Percentiles rank a stretch among this genome's conserved stretches.
phyloP scores from a whole-genome alignment of 169 alveolate species.

The Cyclospora cayetanensis region DNA sequence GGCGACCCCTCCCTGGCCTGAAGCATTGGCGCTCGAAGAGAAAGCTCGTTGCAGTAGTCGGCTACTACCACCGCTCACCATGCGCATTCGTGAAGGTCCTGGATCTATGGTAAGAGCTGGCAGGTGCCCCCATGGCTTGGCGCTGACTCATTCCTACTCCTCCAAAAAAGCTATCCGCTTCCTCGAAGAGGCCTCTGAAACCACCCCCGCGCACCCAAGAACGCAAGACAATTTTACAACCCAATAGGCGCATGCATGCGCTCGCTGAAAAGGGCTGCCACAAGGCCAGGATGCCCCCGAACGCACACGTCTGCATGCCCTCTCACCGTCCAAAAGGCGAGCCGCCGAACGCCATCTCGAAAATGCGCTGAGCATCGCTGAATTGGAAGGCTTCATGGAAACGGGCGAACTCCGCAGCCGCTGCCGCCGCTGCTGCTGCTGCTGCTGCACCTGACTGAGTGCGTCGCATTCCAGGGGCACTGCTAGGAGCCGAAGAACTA shows the following conservation, averaged over 20 bases:
- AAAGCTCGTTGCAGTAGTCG: too few species aligned
- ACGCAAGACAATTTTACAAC: too few species aligned
- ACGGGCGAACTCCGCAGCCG: constrained; percentile 35
- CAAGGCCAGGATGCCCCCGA: too few species aligned
- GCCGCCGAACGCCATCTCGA: constrained; percentile 62
- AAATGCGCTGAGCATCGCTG: constrained; percentile 60
- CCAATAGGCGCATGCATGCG: background rate
- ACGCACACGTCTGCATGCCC: too few species aligned
- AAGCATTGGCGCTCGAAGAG: too few species aligned
- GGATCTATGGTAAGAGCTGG: background rate
- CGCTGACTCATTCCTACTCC: background rate
- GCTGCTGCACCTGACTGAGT: background rate
- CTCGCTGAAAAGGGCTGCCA: too few species aligned
- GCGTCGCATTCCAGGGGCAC: background rate
- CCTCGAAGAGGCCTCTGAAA: background rate
- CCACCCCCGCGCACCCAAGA: too few species aligned
- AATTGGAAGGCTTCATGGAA: constrained; percentile 39
- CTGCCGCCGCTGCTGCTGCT: constrained; percentile 57
- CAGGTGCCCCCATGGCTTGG: background rate
- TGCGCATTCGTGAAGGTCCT: background rate
- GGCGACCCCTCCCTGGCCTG: too few species aligned
- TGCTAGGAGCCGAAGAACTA: background rate
- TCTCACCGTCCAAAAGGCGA: background rate
- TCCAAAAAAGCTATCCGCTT: background rate
- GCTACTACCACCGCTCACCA: background rate